These are phyloP conservation scores for Aurifilum marmelostoma DNA, from an alignment of 2,329 filamentous ascomycete species.

Conservation along the genomic window DNA sequence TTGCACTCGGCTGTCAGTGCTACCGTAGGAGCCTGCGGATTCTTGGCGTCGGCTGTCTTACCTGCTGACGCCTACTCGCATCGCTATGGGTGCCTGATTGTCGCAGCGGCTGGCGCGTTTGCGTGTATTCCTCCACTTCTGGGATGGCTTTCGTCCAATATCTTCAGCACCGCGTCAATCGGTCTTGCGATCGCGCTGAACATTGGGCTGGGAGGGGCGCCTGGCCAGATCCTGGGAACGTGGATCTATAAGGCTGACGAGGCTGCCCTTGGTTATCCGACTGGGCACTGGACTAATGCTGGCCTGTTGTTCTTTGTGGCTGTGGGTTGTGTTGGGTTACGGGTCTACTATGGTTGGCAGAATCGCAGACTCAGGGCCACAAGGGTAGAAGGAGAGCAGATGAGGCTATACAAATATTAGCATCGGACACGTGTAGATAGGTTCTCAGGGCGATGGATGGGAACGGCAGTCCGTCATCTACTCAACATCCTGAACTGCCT, in stretches of 20 bases:
- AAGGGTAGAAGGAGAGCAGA: conserved; percentile 38
- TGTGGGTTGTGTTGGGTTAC: conserved; percentile 55
- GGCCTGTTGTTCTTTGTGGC: conserved; percentile 62
- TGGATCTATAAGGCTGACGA: conserved; percentile 74
- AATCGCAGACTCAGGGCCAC: conserved; percentile 44
- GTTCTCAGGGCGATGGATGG: background rate
- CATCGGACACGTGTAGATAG: background rate
- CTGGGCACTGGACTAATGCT: conserved; percentile 70
- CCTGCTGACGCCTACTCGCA: conserved; percentile 60
- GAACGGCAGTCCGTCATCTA: background rate
- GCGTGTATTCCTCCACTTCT: conserved; percentile 70
- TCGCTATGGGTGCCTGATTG: conserved; percentile 72
- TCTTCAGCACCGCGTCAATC: conserved; percentile 65
- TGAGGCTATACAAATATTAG: conserved; percentile 47
- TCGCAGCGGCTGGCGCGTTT: conserved; percentile 69
- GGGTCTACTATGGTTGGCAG: conserved; percentile 58
- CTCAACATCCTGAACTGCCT: no score
- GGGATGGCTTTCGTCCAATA: conserved; percentile 72
- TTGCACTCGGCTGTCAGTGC: conserved; percentile 48
- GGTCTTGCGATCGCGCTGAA: conserved; percentile 74
- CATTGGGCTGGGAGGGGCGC: conserved; percentile 65
- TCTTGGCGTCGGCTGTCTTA: conserved; percentile 66
- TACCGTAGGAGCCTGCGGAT: conserved; percentile 49
- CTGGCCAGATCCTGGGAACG: conserved; percentile 72
- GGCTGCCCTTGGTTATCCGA: conserved; percentile 64